Evolutionary conservation across 129 eudicot genomes (phyloP).

Genomic region (Pittosporum tobira): DNA sequence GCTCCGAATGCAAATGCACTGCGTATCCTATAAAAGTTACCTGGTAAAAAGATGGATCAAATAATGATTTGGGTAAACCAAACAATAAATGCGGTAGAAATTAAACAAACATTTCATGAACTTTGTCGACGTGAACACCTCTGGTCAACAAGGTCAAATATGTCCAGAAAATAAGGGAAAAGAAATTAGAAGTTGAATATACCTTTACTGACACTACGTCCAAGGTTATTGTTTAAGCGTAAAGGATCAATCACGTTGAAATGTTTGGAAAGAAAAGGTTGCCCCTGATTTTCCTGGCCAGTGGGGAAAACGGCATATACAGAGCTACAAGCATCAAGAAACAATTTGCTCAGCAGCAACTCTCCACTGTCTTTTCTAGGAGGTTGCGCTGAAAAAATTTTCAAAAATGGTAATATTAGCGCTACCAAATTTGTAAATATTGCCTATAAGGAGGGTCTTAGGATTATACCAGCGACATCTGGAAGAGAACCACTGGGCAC

Average conservation of each 20-base stretch:
- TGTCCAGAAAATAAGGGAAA: background rate
- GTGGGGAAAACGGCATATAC: conserved; percentile 76
- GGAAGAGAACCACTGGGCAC: conserved; percentile 86
- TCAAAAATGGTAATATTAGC: conserved; percentile 8
- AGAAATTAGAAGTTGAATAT: conserved; percentile 7
- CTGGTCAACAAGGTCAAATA: background rate
- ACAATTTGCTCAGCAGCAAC: conserved; percentile 67
- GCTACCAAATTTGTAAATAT: background rate
- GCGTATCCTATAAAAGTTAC: conserved; percentile 73
- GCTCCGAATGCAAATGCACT: conserved; percentile 80
- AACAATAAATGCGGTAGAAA: too few relatives aligned
- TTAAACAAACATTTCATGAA: too few relatives aligned
- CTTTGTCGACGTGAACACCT: background rate
- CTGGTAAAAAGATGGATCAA: conserved; percentile 23
- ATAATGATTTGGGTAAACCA: too few relatives aligned
- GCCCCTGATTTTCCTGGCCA: conserved; percentile 86
- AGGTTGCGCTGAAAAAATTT: conserved; percentile 58
- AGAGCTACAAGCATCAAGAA: conserved; percentile 82
- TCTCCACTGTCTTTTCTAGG: conserved; percentile 89
- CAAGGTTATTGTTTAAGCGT: conserved; percentile 89
- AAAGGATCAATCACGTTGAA: conserved; percentile 89
- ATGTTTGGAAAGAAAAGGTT: conserved; percentile 65
- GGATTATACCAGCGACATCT: conserved; percentile 63
- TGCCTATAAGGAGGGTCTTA: conserved; percentile 1
- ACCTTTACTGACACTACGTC: conserved; percentile 99